These are phyloP conservation scores for Calycina marina DNA, from an alignment of 2,329 filamentous ascomycete species.

Conservation along the genomic window DNA sequence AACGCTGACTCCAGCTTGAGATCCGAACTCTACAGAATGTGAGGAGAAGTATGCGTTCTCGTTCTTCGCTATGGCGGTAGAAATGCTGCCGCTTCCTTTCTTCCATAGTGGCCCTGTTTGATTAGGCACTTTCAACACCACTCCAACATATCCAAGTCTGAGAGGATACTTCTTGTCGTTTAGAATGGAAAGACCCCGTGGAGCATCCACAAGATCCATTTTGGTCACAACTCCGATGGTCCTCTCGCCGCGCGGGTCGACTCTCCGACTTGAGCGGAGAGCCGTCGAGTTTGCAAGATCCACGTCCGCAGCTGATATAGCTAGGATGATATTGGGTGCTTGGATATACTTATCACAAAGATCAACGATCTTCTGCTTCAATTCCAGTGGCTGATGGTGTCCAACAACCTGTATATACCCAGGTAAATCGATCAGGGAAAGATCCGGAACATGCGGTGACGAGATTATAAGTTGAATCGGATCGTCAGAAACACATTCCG, in stretches of 20 bases:
- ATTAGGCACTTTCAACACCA: slow-evolving; percentile 67
- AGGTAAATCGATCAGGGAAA: slow-evolving; percentile 90
- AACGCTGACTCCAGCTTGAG: slow-evolving; percentile 56
- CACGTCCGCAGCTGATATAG: slow-evolving; percentile 94
- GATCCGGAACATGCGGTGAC: slow-evolving; percentile 85
- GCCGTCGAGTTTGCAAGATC: slow-evolving; percentile 95
- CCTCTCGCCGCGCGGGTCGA: slow-evolving; percentile 85
- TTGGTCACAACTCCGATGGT: slow-evolving; percentile 99
- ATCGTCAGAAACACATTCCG: slow-evolving; percentile 88
- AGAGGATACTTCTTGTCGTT: slow-evolving; percentile 87
- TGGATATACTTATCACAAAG: slow-evolving; percentile 98
- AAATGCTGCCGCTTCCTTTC: slow-evolving; percentile 65
- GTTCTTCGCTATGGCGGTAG: slow-evolving; percentile 70
- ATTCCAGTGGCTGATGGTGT: slow-evolving; percentile 73
- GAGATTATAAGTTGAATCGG: slow-evolving; percentile 93
- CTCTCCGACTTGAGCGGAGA: slow-evolving; percentile 72
- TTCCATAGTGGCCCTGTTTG: slow-evolving; percentile 59
- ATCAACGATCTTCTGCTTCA: slow-evolving; percentile 92
- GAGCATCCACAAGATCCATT: slow-evolving; percentile 89
- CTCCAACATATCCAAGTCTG: slow-evolving; percentile 89
- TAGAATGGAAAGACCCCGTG: slow-evolving; percentile 63
- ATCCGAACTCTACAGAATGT: slow-evolving; percentile 68
- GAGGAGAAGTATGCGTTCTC: slow-evolving; percentile 77
- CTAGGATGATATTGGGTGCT: slow-evolving; percentile 86
- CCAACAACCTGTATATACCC: slow-evolving; percentile 96